Base-by-base conservation (phyloP, 768 basidiomycete genomes). In the Trametes maxima region DNA sequence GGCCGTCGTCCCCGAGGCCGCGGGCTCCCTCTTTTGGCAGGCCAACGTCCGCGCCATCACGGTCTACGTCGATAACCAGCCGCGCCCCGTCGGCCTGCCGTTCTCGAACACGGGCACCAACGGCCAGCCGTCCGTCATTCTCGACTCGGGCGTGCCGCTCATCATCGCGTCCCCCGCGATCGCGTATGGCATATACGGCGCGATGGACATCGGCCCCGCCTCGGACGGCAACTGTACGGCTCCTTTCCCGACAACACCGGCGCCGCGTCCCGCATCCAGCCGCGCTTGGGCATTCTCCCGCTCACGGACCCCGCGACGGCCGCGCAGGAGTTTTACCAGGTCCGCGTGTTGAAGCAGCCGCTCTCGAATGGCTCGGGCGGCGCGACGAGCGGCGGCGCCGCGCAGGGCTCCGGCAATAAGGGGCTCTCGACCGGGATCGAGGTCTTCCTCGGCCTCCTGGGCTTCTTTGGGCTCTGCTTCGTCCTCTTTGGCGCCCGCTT, bases 321-420 rank as follows among this genome's bases (percentile, higher is more conserved):
- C 0, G 67, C 92, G 60, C 73, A 79, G 1, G 88, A 92, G 64
- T 94, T 92, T 74, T 70, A 85, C 46, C 81, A 78, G 4, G 88
- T 91, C 5, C 84, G 92, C 4, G 82, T 92, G 14, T 73, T 87
- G 35, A n/a, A n/a, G n/a, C n/a, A n/a, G n/a, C n/a, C n/a, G n/a
- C n/a, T n/a, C n/a, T n/a, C n/a, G n/a, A n/a, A 81, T n/a, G n/a
- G n/a, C n/a, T n/a, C n/a, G n/a, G n/a, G n/a, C n/a, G n/a, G n/a
- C n/a, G n/a, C n/a, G n/a, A 22, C 59, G 5, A 22, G n/a, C 37
- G 40, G 33, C 8, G 49, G 21, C 22, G 57, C 2, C 17, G 47
- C 35, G 22, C 67, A 3, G 56, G 63, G 0, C n/a, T 64, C 59
- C 2, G 69, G 63, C 4, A 75, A 75, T 19, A 74, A 78, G 54